A percentile compares a stretch with the other conserved stretches of the same genome.
These are phyloP conservation scores for Salix purpurea DNA, from an alignment of 345 rosid genomes.

Conservation along the genomic window DNA sequence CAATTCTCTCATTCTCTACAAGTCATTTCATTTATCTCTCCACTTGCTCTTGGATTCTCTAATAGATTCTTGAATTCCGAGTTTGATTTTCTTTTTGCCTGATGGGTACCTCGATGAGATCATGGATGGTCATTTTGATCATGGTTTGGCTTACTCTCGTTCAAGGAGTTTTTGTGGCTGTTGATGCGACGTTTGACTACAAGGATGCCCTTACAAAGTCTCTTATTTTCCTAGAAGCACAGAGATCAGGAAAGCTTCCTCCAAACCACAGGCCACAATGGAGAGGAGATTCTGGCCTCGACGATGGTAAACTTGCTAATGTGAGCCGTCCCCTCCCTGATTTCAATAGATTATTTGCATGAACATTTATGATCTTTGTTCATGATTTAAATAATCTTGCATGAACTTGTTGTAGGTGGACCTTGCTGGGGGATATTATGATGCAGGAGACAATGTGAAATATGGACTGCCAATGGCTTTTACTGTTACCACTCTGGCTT, in stretches of 20 bases:
- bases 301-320: slow-evolving; percentile 67
- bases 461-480: slow-evolving; percentile 92
- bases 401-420: slow-evolving; percentile 40
- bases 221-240: slow-evolving; percentile 78
- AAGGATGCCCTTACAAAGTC: slow-evolving; percentile 73
- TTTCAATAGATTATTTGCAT: background rate
- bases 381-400: background rate
- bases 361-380: background rate
- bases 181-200: slow-evolving; percentile 42
- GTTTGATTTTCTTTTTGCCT: too few species aligned
- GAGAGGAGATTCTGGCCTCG: slow-evolving; percentile 90
- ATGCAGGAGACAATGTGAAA: slow-evolving; percentile 89
- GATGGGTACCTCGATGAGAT: slow-evolving; percentile 22
- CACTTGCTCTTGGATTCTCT: too few species aligned
- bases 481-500: slow-evolving; percentile 71
- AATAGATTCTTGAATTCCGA: too few species aligned
- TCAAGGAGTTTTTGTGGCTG: slow-evolving; percentile 33
- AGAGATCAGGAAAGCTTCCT: slow-evolving; percentile 84
- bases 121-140: slow-evolving; percentile 18
- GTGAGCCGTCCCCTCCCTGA: slow-evolving; percentile 31
- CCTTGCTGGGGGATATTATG: slow-evolving; percentile 82
- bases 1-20: too few species aligned
- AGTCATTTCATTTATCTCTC: too few species aligned
- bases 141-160: slow-evolving; percentile 37
- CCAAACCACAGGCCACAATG: slow-evolving; percentile 54